Evolutionary conservation across 805 yeast genomes (phyloP).

Genomic region (Schwanniomyces pseudopolymorphus): DNA sequence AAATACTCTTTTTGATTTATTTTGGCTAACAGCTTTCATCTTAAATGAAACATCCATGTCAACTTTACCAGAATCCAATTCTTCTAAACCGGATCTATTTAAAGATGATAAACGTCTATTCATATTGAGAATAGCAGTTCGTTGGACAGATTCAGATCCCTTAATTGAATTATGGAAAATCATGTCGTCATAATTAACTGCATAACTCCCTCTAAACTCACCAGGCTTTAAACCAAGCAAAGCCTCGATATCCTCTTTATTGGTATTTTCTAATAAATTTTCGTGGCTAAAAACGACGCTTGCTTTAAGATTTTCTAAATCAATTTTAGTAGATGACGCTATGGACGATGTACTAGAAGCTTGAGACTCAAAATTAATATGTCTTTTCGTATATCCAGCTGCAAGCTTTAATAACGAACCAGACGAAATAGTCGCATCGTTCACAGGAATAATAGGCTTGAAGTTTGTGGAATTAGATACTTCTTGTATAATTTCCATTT

Average conservation of each 20-base stretch:
- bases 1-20: slow-evolving; percentile 9
- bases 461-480: slow-evolving; percentile 29
- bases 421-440: slow-evolving; percentile 34
- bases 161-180: slow-evolving; percentile 39
- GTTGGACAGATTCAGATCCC: slow-evolving; percentile 24
- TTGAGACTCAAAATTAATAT: slow-evolving; percentile 20
- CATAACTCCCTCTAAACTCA: slow-evolving; percentile 40
- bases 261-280: slow-evolving; percentile 10
- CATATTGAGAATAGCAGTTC: slow-evolving; percentile 33
- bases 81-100: slow-evolving; percentile 23
- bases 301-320: slow-evolving; percentile 28
- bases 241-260: slow-evolving; percentile 18
- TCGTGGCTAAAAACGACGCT: slow-evolving; percentile 24
- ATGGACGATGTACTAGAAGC: slow-evolving; percentile 3
- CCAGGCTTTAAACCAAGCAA: slow-evolving; percentile 38
- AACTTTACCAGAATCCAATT: slow-evolving; percentile 31
- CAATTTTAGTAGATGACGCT: slow-evolving; percentile 15
- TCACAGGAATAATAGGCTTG: slow-evolving; percentile 31
- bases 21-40: slow-evolving; percentile 19
- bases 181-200: slow-evolving; percentile 40
- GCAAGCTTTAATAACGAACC: slow-evolving; percentile 30
- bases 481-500: slow-evolving; percentile 35
- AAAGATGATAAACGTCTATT: slow-evolving; percentile 35
- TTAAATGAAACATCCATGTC: slow-evolving; percentile 37
- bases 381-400: slow-evolving; percentile 33